phyloP scores from a whole-genome alignment of 176 grass and related monocot genomes.

The Pontederia crassipes region DNA sequence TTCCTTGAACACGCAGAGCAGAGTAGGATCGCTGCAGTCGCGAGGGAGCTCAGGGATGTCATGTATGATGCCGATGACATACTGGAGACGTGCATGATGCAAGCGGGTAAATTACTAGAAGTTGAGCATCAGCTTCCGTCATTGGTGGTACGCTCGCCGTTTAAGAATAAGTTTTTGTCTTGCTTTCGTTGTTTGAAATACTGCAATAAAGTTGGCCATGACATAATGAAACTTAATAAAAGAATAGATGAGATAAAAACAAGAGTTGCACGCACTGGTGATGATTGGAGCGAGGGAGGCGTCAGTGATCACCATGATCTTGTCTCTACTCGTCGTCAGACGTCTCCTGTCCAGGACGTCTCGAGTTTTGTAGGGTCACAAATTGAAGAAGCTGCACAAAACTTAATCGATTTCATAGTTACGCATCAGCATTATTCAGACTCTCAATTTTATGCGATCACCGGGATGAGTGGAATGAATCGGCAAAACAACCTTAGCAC shows the following conservation, averaged over 20 bases:
- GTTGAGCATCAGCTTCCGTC: conserved; percentile 24
- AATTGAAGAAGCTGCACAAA: no score
- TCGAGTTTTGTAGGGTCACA: no score
- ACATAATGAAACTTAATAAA: conserved; percentile 39
- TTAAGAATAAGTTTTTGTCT: conserved; percentile 26
- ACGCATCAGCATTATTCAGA: no score
- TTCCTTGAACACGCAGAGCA: conserved; percentile 29
- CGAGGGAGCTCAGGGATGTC: conserved; percentile 42
- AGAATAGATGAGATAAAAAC: conserved; percentile 42
- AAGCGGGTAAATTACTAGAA: conserved; percentile 40
- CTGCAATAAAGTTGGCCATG: conserved; percentile 44
- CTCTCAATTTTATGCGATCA: no score
- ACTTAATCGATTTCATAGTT: neutral
- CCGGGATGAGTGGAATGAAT: conserved; percentile 29
- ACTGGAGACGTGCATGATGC: conserved; percentile 47
- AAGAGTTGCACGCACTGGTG: neutral
- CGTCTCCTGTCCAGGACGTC: neutral
- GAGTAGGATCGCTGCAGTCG: conserved; percentile 16
- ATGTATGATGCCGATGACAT: conserved; percentile 66
- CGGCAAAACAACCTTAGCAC: conserved; percentile 36
- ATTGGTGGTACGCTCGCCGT: neutral
- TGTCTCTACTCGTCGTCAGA: neutral
- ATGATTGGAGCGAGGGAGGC: neutral
- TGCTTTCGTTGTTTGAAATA: conserved; percentile 12
- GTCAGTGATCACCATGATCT: neutral